These are phyloP conservation scores for Xylaria sp. DNA, from an alignment of 2,329 filamentous ascomycete species.

Conservation along the genomic window DNA sequence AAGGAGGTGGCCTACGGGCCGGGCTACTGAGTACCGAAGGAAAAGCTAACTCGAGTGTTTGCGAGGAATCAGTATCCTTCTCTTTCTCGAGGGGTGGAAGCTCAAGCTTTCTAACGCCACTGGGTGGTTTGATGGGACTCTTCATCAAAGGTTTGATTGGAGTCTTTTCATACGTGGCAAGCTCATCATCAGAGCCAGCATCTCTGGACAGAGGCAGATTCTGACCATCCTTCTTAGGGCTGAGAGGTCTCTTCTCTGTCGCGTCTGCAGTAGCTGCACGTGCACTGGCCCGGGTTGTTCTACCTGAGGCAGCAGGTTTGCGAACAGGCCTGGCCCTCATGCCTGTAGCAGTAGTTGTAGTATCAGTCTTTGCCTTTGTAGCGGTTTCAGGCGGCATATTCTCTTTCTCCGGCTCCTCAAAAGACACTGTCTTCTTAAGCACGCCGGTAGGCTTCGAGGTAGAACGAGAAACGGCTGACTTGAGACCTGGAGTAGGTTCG, in stretches of 20 bases:
- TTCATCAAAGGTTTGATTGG: slow-evolving; percentile 64
- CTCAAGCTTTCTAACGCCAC: slow-evolving; percentile 51
- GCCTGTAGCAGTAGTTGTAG: slow-evolving; percentile 50
- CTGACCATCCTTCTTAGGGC: slow-evolving; percentile 73
- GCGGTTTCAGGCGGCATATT: slow-evolving; percentile 59
- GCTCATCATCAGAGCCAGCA: slow-evolving; percentile 67
- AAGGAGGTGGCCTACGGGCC: slow-evolving; percentile 62
- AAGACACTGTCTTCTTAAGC: slow-evolving; percentile 69
- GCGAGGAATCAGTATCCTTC: slow-evolving; percentile 44
- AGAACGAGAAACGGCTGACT: slow-evolving; percentile 53
- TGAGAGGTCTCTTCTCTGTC: slow-evolving; percentile 62
- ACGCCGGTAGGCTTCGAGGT: slow-evolving; percentile 38
- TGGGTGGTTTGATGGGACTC: slow-evolving; percentile 63
- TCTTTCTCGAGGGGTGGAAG: slow-evolving; percentile 43
- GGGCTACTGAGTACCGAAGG: slow-evolving; percentile 61
- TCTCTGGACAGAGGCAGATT: slow-evolving; percentile 58
- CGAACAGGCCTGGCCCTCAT: slow-evolving; percentile 61
- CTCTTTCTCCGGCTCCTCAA: slow-evolving; percentile 73
- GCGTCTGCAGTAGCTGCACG: slow-evolving; percentile 49
- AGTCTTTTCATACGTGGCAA: slow-evolving; percentile 62
- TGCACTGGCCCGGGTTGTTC: slow-evolving; percentile 51
- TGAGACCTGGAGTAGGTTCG: slow-evolving; percentile 51
- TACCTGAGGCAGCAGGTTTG: slow-evolving; percentile 52
- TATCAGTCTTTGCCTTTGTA: slow-evolving; percentile 50
- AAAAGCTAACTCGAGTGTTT: slow-evolving; percentile 50